Conservation (phyloP, 83 land plant species). For the Thuja plicata region DNA sequence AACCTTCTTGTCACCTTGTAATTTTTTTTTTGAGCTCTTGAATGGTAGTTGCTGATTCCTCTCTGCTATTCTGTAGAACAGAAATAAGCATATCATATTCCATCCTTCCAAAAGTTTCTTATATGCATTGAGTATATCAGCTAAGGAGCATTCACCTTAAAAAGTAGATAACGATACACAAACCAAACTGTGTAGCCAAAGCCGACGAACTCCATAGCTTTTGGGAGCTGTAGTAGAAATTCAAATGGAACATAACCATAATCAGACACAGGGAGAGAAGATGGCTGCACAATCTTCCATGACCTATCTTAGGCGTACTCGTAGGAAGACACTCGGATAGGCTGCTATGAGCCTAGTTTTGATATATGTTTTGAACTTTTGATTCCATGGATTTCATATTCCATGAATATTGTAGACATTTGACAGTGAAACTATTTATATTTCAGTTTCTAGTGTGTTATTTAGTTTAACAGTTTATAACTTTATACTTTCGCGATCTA, state of each 20-base stretch:
- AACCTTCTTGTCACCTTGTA: conserved; percentile 10
- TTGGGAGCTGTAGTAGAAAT: conserved; percentile 12
- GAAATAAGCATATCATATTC: background rate
- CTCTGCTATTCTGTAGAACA: conserved; percentile 18
- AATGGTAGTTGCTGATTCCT: conserved; percentile 13
- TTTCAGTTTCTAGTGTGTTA: no score
- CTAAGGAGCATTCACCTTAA: conserved; percentile 7
- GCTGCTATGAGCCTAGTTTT: no score
- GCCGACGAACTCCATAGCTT: conserved; percentile 17
- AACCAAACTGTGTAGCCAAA: conserved; percentile 23
- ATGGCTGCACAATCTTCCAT: no score
- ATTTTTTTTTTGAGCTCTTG: conserved; percentile 26
- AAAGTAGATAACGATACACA: conserved; percentile 18
- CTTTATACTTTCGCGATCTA: no score
- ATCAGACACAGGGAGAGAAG: no score
- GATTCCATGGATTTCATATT: no score
- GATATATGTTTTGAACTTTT: no score
- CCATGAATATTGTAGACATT: no score
- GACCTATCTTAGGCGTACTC: no score
- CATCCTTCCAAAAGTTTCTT: background rate
- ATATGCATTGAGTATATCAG: background rate
- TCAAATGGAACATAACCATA: background rate
- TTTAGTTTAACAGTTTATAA: no score
- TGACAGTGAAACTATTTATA: no score
- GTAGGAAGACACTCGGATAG: no score